Conservation (phyloP, 305 asterid genomes). For the Plantago coronopus region DNA sequence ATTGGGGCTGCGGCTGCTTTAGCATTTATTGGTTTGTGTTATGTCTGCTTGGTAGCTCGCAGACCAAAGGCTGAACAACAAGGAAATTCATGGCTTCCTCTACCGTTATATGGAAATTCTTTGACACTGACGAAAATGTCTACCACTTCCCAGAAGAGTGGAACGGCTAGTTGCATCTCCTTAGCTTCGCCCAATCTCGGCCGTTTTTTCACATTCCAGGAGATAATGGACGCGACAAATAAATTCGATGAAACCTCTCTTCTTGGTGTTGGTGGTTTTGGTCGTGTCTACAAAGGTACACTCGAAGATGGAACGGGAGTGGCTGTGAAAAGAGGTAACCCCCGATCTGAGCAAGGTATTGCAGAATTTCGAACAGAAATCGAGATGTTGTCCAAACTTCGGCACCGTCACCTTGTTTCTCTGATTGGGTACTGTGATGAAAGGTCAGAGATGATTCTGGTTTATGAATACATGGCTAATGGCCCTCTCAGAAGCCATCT, state of each 20-base stretch:
- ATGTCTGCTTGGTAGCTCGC: slow-evolving; percentile 52
- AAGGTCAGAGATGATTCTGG: slow-evolving; percentile 92
- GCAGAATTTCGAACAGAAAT: slow-evolving; percentile 97
- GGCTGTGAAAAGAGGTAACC: slow-evolving; percentile 96
- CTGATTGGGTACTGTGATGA: slow-evolving; percentile 97
- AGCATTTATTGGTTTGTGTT: slow-evolving; percentile 53
- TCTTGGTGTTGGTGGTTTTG: slow-evolving; percentile 99
- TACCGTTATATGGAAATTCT: slow-evolving; percentile 88
- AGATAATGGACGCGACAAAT: slow-evolving; percentile 85
- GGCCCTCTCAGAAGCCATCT: slow-evolving; percentile 98
- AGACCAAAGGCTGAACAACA: slow-evolving; percentile 58
- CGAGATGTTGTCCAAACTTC: slow-evolving; percentile 94
- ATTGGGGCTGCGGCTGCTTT: slow-evolving; percentile 53
- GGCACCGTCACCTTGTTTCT: slow-evolving; percentile 96
- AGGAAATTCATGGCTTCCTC: slow-evolving; percentile 82
- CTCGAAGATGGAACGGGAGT: slow-evolving; percentile 79
- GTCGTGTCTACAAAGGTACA: slow-evolving; percentile 91
- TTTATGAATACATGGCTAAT: slow-evolving; percentile 96
- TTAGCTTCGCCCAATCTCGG: slow-evolving; percentile 73
- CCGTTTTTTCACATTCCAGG: slow-evolving; percentile 79
- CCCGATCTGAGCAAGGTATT: slow-evolving; percentile 94
- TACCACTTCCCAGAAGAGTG: slow-evolving; percentile 81
- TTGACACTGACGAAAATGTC: slow-evolving; percentile 78
- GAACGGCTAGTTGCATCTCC: slow-evolving; percentile 90
- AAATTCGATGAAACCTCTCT: slow-evolving; percentile 80